Conservation (phyloP, 805 yeast species). For the Candida alai region DNA sequence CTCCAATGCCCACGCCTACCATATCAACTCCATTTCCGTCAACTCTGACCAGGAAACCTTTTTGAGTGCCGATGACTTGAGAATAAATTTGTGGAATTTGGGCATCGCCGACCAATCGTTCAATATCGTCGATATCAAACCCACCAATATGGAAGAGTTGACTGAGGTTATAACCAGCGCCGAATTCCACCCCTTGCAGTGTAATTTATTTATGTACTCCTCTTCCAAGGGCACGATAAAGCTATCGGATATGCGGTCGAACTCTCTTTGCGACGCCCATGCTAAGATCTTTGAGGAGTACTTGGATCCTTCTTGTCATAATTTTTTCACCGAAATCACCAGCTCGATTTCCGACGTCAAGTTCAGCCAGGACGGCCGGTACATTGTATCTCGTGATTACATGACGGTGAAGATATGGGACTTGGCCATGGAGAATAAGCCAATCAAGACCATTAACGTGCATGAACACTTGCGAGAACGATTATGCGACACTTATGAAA, state of each 20-base stretch:
- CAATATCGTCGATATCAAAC: slow-evolving; percentile 96
- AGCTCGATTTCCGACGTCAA: slow-evolving; percentile 91
- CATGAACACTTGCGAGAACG: slow-evolving; percentile 93
- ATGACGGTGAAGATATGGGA: slow-evolving; percentile 99
- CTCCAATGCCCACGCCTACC: slow-evolving; percentile 97
- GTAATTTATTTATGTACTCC: slow-evolving; percentile 93
- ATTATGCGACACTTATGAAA: slow-evolving; percentile 95
- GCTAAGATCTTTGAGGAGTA: slow-evolving; percentile 88
- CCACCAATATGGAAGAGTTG: slow-evolving; percentile 97
- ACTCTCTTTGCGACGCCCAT: slow-evolving; percentile 89
- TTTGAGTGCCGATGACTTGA: slow-evolving; percentile 86
- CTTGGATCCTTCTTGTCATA: slow-evolving; percentile 87
- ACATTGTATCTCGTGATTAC: slow-evolving; percentile 95
- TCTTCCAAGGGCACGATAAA: slow-evolving; percentile 94
- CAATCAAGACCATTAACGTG: slow-evolving; percentile 88
- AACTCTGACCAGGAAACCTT: slow-evolving; percentile 96
- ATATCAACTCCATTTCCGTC: slow-evolving; percentile 90
- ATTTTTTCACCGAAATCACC: slow-evolving; percentile 96
- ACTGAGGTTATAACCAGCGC: slow-evolving; percentile 97
- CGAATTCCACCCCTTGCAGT: slow-evolving; percentile 89
- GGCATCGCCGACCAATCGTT: slow-evolving; percentile 93
- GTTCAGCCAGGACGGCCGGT: slow-evolving; percentile 87
- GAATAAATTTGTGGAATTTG: slow-evolving; percentile 94
- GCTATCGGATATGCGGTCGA: slow-evolving; percentile 93
- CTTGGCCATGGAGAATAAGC: slow-evolving; percentile 92